Percentiles rank a stretch among this genome's conserved stretches.
phyloP scores from a whole-genome alignment of 2,329 filamentous ascomycete species.

The Fonsecaea nubica region DNA sequence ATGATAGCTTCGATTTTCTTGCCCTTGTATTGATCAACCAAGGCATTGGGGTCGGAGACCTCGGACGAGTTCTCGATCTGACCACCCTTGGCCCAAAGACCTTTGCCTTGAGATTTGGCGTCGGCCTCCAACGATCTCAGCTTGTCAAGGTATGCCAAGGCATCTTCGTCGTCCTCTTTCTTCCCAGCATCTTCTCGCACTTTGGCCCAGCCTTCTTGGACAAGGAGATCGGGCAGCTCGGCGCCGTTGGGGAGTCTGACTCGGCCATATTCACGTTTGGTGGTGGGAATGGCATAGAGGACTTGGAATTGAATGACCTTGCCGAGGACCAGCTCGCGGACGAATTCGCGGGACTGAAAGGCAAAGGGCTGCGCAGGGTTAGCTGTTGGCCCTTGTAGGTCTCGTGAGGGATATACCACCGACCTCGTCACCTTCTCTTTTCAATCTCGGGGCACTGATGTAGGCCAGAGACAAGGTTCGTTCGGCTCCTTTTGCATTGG shows the following conservation, averaged over 20 bases:
- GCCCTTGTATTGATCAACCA: slow-evolving; percentile 84
- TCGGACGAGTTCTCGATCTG: slow-evolving; percentile 82
- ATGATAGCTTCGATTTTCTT: slow-evolving; percentile 83
- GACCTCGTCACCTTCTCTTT: slow-evolving; percentile 85
- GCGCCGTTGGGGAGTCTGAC: slow-evolving; percentile 78
- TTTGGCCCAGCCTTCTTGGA: slow-evolving; percentile 91
- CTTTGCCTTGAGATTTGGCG: slow-evolving; percentile 79
- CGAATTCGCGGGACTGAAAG: slow-evolving; percentile 92
- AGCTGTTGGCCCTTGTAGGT: slow-evolving; percentile 21
- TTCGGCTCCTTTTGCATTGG: slow-evolving; percentile 80
- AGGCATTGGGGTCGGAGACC: slow-evolving; percentile 73
- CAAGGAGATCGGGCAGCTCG: slow-evolving; percentile 77
- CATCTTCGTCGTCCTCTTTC: slow-evolving; percentile 84
- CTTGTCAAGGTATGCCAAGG: slow-evolving; percentile 72
- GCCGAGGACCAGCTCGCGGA: slow-evolving; percentile 82
- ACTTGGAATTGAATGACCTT: slow-evolving; percentile 85
- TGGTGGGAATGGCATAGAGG: slow-evolving; percentile 83
- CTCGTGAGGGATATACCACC: slow-evolving; percentile 36
- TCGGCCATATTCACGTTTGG: slow-evolving; percentile 76
- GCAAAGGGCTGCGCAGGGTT: slow-evolving; percentile 68
- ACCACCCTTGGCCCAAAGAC: slow-evolving; percentile 73
- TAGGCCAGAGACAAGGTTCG: slow-evolving; percentile 89
- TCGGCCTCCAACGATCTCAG: slow-evolving; percentile 77
- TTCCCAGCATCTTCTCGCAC: slow-evolving; percentile 91
- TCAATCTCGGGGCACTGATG: slow-evolving; percentile 84